Percentiles rank a stretch among this genome's conserved stretches.
phyloP scores from a whole-genome alignment of 148 eudicot genomes.

The Rhododendron kiyosumense region DNA sequence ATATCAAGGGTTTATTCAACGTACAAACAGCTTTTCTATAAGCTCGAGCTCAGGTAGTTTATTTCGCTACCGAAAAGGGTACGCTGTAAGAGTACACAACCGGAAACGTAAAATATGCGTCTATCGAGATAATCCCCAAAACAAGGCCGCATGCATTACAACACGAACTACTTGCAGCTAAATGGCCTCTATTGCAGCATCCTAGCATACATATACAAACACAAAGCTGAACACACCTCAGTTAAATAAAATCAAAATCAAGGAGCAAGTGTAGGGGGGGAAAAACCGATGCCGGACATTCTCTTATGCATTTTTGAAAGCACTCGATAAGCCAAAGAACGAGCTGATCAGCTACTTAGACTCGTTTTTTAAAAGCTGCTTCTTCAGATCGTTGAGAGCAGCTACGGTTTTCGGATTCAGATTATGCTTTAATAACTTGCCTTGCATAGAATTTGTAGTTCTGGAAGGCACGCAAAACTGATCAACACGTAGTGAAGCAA shows the following conservation, averaged over 20 bases:
- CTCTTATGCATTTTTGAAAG: neutral
- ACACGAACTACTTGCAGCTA: neutral
- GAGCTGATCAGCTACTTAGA: constrained; percentile 23
- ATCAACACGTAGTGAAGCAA: neutral
- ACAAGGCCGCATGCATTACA: neutral
- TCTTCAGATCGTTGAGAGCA: constrained; percentile 86
- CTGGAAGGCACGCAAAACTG: constrained; percentile 26
- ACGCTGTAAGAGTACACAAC: neutral
- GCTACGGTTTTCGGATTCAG: constrained; percentile 78
- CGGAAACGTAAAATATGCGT: neutral
- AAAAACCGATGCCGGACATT: neutral
- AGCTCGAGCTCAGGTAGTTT: neutral
- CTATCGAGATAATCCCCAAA: neutral
- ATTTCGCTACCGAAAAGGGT: neutral
- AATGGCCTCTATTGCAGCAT: neutral
- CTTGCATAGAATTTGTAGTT: constrained; percentile 78
- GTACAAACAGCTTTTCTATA: neutral
- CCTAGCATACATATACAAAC: neutral
- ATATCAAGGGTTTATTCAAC: neutral
- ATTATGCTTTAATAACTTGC: constrained; percentile 84
- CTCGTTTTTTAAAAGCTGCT: constrained; percentile 51
- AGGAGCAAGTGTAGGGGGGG: neutral
- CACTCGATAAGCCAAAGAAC: neutral
- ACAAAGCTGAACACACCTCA: neutral
- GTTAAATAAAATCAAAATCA: neutral